phyloP scores from a whole-genome alignment of 352 stramenopile species.

The Phytopythium oedochilum region DNA sequence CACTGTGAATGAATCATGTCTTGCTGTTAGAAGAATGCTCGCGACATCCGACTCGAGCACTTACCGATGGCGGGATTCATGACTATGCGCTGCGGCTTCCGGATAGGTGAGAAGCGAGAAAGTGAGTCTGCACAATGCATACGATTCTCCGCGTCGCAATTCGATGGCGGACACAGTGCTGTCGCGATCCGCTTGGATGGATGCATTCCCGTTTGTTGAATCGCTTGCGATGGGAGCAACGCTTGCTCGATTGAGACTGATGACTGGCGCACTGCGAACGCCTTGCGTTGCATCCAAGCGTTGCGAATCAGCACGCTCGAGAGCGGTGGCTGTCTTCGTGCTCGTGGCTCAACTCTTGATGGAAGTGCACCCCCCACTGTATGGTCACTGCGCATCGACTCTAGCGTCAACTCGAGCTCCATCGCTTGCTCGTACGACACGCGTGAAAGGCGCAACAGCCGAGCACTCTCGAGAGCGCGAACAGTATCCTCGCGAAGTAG shows the following conservation, averaged over 20 bases:
- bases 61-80: background rate
- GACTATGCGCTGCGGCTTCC: background rate
- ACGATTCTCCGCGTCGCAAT: too few species aligned
- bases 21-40: background rate
- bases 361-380: too few species aligned
- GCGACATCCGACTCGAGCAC: background rate
- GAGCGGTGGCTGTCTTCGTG: background rate
- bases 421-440: slow-evolving; percentile 47
- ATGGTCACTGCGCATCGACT: slow-evolving; percentile 13
- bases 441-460: slow-evolving; percentile 23
- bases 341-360: background rate
- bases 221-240: too few species aligned
- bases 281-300: slow-evolving; percentile 12
- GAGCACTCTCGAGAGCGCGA: slow-evolving; percentile 33
- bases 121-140: too few species aligned
- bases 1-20: slow-evolving; percentile 20
- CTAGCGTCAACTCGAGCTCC: slow-evolving; percentile 46
- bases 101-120: too few species aligned
- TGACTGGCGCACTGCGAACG: slow-evolving; percentile 6
- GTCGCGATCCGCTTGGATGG: background rate
- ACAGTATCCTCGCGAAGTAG: slow-evolving; percentile 33
- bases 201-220: background rate
- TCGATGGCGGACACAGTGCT: background rate
- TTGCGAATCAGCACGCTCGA: slow-evolving; percentile 10
- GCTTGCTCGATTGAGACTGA: background rate